phyloP scores from a whole-genome alignment of 1,284 basidiomycete genomes.

The Ustilago bromivora region DNA sequence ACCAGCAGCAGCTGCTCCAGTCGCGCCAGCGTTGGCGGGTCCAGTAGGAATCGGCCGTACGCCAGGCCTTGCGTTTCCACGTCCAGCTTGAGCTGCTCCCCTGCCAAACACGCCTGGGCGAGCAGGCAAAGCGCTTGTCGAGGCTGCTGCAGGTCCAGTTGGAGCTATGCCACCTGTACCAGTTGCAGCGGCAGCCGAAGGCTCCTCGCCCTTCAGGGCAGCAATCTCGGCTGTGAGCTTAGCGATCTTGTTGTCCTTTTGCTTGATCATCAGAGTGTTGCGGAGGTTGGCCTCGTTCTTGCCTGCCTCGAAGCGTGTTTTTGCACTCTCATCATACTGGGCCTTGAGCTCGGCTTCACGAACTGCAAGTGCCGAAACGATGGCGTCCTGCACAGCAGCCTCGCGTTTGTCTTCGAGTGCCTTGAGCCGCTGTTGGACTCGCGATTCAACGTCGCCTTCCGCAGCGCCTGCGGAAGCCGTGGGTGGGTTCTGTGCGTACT shows the following conservation, averaged over 20 bases:
- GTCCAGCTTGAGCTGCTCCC: conserved; percentile 35
- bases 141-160: conserved; percentile 9
- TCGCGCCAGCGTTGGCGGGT: conserved; percentile 14
- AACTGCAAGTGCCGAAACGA: conserved; percentile 56
- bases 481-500: conserved; percentile 25
- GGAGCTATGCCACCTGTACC: conserved; percentile 6
- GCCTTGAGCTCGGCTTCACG: conserved; percentile 61
- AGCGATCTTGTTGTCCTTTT: conserved; percentile 66
- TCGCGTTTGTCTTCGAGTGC: conserved; percentile 51
- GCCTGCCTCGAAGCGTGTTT: conserved; percentile 66
- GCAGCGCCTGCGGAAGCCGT: not conserved
- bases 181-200: not conserved
- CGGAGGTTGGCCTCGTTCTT: conserved; percentile 68
- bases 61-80: conserved; percentile 16
- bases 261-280: conserved; percentile 66
- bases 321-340: conserved; percentile 57
- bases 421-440: conserved; percentile 47
- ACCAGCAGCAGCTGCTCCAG: not conserved
- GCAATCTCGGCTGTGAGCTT: conserved; percentile 64
- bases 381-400: conserved; percentile 38
- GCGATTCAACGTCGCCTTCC: conserved; percentile 35
- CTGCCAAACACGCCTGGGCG: conserved; percentile 45
- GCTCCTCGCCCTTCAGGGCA: conserved; percentile 58
- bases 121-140: conserved; percentile 11
- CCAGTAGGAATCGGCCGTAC: conserved; percentile 37